These are phyloP conservation scores for Dryas integrifolia DNA, from an alignment of 331 rosid species.

Conservation along the genomic window DNA sequence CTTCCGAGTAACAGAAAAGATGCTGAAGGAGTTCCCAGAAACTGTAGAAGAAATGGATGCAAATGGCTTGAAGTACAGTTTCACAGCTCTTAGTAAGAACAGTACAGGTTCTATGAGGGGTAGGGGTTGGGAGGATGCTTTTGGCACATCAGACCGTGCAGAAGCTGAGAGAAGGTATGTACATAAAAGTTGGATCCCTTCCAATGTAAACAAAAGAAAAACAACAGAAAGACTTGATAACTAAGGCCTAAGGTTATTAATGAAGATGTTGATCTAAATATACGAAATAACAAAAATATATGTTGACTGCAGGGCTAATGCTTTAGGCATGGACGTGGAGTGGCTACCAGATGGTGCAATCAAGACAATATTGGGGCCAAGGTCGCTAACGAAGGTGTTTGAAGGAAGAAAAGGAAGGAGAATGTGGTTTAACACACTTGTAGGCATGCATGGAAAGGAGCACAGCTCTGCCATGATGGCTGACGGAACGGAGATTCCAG, in stretches of 20 bases:
- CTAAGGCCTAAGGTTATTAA: too few relatives aligned
- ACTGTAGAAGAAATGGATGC: conserved; percentile 54
- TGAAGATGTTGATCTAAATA: too few relatives aligned
- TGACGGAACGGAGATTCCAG: conserved; percentile 63
- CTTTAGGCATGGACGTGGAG: conserved; percentile 73
- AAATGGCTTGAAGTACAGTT: conserved; percentile 60
- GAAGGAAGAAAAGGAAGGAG: conserved; percentile 76
- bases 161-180: conserved; percentile 64
- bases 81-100: conserved; percentile 56
- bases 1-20: conserved; percentile 60
- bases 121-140: conserved; percentile 78
- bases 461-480: conserved; percentile 72
- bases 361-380: conserved; percentile 56
- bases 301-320: conserved; percentile 44
- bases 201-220: not conserved
- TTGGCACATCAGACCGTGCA: conserved; percentile 52
- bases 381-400: conserved; percentile 61
- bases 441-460: conserved; percentile 88
- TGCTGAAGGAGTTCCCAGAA: conserved; percentile 69
- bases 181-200: too few relatives aligned
- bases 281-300: too few relatives aligned
- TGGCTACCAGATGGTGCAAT: conserved; percentile 63
- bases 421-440: conserved; percentile 83
- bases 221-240: not conserved
- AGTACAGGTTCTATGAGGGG: conserved; percentile 71